Base-by-base conservation (phyloP, 495 filamentous ascomycete species). In the Pyrenula massariospora region DNA sequence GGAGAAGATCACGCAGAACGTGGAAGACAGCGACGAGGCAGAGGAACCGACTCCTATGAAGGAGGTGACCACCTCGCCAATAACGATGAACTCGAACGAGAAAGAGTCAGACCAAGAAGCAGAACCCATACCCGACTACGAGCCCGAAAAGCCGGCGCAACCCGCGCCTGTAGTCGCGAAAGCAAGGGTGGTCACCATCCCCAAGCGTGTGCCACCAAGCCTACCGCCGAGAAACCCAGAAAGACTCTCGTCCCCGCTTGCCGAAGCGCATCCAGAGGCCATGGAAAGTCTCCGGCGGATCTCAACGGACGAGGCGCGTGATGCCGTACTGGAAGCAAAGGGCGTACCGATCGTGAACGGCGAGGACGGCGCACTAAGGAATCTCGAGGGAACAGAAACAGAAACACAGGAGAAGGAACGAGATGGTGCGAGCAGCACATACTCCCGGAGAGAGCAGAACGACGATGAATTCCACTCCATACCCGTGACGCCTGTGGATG, bases 161-260 rank as follows among this genome's bases (percentile, higher is more conserved):
- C 8, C 55, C 64, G 72, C 72, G 1, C 65, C 72, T 2, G 74
- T 79, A 1, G 77, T 88, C 48, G 78, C 78, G 19, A 76, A 81
- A 50, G 84, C 84, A 19, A 77, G 80, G 22, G 65, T 89, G 15
- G 84, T 91, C 23, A 85, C 78, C 21, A 89, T 91, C 63, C 81
- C 85, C 1, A 88, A 88, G 69, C 72, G 85, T 24, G 68, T 82
- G 1, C 75, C 84, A 5, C 86, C 87, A 12, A 72, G 83, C 1
- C 74, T 88, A 20, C 85, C 85, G 2, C 72, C 77, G 2, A 73
- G 83, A 25, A 84, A 78, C 57, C 83, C 86, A 12, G 64, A 70
- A n/a, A 73, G 75, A 51, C 50, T 20, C 8, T 21, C 50, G 8
- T 10, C 8, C 20, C 50, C 50, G 50, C 20, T 52, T 5, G n/a